Evolutionary conservation across 495 filamentous ascomycete species (phyloP).

Genomic region (Hypomontagnella monticulosa): DNA sequence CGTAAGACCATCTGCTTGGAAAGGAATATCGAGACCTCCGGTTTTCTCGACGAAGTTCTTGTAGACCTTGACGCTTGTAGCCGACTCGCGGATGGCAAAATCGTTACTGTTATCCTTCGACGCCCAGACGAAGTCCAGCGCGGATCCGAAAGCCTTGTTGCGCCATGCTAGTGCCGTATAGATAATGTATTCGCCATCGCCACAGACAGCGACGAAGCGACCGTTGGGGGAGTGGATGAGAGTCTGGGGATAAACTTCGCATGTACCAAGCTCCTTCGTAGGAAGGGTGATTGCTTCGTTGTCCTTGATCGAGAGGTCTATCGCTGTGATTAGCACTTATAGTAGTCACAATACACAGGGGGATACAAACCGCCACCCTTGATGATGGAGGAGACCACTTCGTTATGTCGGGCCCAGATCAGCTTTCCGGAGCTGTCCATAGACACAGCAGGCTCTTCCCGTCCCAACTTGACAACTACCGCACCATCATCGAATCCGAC

Average conservation of each 20-base stretch:
- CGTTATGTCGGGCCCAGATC: conserved; percentile 93
- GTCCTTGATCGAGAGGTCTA: conserved; percentile 83
- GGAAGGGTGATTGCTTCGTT: conserved; percentile 84
- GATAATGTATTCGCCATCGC: conserved; percentile 95
- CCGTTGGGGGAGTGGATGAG: conserved; percentile 96
- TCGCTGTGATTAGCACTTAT: conserved; percentile 17
- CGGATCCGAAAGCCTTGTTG: conserved; percentile 96
- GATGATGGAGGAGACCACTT: conserved; percentile 93
- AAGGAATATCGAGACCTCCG: conserved; percentile 91
- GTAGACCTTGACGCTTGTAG: conserved; percentile 94
- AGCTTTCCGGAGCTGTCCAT: conserved; percentile 97
- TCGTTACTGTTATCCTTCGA: conserved; percentile 98
- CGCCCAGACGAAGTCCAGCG: conserved; percentile 96
- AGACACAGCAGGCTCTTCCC: conserved; percentile 95
- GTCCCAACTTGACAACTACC: conserved; percentile 95
- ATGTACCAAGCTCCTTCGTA: conserved; percentile 92
- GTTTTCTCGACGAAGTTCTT: conserved; percentile 96
- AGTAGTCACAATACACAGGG: neutral
- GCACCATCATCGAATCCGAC: conserved; percentile 98
- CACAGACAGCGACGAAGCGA: conserved; percentile 95
- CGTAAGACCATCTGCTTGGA: conserved; percentile 90
- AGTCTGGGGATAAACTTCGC: conserved; percentile 96
- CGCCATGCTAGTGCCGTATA: conserved; percentile 97
- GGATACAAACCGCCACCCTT: conserved; percentile 75
- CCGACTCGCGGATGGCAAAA: conserved; percentile 93